Base-by-base conservation (phyloP, 495 filamentous ascomycete genomes). In the Trichoderma gamsii region DNA sequence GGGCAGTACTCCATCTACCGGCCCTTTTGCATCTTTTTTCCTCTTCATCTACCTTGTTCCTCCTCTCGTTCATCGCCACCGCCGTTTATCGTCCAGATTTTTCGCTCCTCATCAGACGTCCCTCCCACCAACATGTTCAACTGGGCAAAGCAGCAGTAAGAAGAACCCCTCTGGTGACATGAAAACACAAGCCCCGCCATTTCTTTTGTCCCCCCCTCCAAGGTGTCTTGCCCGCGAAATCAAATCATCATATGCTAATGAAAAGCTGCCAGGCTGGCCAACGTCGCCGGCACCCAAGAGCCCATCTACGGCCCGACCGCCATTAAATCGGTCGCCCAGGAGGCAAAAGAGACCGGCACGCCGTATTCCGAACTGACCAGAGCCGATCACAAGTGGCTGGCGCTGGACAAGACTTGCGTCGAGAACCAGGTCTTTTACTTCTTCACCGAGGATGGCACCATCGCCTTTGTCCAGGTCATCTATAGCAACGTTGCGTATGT, bases 361-460 rank as follows among this genome's bases (percentile, higher is more conserved):
- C 90, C 92, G n/a, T 96, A 89, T 76, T 90, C 91, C 38, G 90
- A 92, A 73, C 75, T 92, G 72, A 86, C 82, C 67, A 89, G 88
- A 73, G 85, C 93, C 8, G 88, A 94, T 73, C 72, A 97, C 71
- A 89, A 85, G 84, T 99, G 95, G 95, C 78, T 79, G 68, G 87
- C 84, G 5, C 83, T 91, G 82, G 89, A 92, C 66, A 89, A 88
- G 69, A 98, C 95, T 69, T 89, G 85, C 74, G 95, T 97, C 68
- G 95, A 99, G 81, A 97, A 93, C n/a, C 90, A 97, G 80, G 92
- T 85, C 69, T 99, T 97, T 81, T 98, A 99, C 80, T 78, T 96
- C 76, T 89, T 88, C 81, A 81, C 90, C 63, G 90, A 97, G 69
- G 83, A 78, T 68, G 96, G 95, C 21, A 82, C 87, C 69, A 74